phyloP scores from a whole-genome alignment of 805 yeast species.

The Kazachstania psychrophila region DNA sequence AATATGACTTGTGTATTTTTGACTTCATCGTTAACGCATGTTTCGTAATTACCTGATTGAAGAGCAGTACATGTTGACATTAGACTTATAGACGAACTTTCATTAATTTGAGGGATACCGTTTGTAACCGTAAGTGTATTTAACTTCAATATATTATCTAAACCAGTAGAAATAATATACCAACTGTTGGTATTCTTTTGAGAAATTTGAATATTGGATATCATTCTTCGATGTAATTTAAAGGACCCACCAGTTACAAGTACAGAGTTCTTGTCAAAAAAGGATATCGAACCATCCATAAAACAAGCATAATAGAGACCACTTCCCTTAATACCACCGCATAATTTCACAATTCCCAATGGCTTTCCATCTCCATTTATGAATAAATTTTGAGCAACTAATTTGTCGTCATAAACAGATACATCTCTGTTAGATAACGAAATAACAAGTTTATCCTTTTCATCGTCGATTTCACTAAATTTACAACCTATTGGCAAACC shows the following conservation, averaged over 20 bases:
- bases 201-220: slow-evolving; percentile 29
- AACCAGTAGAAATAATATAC: slow-evolving; percentile 47
- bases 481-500: slow-evolving; percentile 4
- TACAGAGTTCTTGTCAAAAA: slow-evolving; percentile 7
- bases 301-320: slow-evolving; percentile 15
- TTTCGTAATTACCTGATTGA: slow-evolving; percentile 20
- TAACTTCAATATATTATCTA: slow-evolving; percentile 42
- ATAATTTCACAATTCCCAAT: slow-evolving; percentile 15
- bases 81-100: slow-evolving; percentile 30
- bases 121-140: slow-evolving; percentile 23
- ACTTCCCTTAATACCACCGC: slow-evolving; percentile 12
- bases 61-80: slow-evolving; percentile 46
- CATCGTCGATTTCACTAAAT: slow-evolving; percentile 2
- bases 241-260: background rate
- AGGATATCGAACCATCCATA: slow-evolving; percentile 18
- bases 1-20: slow-evolving; percentile 34
- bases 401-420: slow-evolving; percentile 2
- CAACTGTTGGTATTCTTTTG: slow-evolving; percentile 14
- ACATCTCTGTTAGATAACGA: slow-evolving; percentile 13
- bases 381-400: background rate
- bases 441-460: slow-evolving; percentile 5
- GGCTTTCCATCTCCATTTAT: background rate
- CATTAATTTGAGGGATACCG: slow-evolving; percentile 2
- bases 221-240: slow-evolving; percentile 33
- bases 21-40: slow-evolving; percentile 10